phyloP scores from a whole-genome alignment of 2,329 filamentous ascomycete genomes.

The Juglanconis juglandina region DNA sequence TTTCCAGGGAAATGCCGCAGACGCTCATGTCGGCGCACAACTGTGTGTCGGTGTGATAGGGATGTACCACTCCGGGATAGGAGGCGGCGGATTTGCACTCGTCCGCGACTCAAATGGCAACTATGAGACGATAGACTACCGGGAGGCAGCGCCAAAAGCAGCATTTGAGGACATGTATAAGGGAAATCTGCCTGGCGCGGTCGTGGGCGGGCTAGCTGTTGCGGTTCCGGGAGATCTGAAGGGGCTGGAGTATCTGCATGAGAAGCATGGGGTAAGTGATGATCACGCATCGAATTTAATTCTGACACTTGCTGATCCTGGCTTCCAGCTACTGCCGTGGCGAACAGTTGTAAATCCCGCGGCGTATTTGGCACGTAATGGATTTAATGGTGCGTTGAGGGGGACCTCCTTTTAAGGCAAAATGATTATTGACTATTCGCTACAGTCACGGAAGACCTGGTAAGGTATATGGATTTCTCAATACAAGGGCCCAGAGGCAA shows the following conservation, averaged over 20 bases:
- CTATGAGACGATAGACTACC: constrained; percentile 86
- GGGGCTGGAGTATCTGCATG: constrained; percentile 76
- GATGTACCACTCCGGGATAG: constrained; percentile 80
- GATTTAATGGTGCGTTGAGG: constrained; percentile 51
- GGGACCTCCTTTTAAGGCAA: background rate
- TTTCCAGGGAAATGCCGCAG: constrained; percentile 66
- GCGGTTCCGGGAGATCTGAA: constrained; percentile 72
- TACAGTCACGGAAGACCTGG: constrained; percentile 67
- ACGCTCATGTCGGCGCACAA: constrained; percentile 70
- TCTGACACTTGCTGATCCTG: background rate
- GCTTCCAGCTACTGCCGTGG: constrained; percentile 57
- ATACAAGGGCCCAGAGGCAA: constrained; percentile 35
- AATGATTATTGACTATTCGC: constrained; percentile 16
- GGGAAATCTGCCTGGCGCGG: constrained; percentile 62
- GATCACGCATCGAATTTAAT: background rate
- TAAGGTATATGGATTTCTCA: constrained; percentile 65
- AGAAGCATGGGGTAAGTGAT: constrained; percentile 58
- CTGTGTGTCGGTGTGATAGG: constrained; percentile 73
- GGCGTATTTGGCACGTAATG: constrained; percentile 67
- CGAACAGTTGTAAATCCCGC: constrained; percentile 69
- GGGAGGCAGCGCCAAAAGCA: constrained; percentile 80
- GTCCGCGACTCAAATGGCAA: constrained; percentile 68
- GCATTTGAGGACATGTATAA: constrained; percentile 83
- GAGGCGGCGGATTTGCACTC: constrained; percentile 87
- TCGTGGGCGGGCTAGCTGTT: constrained; percentile 69